Conservation (phyloP, 176 grass and related monocot genomes). For the Microstegium vimineum region DNA sequence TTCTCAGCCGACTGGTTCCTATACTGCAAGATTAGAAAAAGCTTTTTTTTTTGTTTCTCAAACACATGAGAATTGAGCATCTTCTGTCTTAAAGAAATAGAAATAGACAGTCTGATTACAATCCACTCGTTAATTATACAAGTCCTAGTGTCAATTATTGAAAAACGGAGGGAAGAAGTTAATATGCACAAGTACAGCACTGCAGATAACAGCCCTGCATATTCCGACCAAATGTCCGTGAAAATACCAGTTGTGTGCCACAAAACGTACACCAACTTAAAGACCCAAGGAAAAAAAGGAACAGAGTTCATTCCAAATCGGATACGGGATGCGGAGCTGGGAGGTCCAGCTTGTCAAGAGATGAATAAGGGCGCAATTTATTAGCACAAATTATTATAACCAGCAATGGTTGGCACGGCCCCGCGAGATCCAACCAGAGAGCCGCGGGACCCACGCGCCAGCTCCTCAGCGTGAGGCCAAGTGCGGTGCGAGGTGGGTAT, state of each 20-base stretch:
- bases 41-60: background rate
- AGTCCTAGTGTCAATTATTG: too few relatives aligned
- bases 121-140: background rate
- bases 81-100: background rate
- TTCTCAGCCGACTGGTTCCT: background rate
- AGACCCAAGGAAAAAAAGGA: background rate
- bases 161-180: background rate
- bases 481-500: background rate
- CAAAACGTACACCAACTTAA: background rate
- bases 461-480: background rate
- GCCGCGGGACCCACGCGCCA: background rate
- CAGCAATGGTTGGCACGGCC: background rate
- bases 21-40: background rate
- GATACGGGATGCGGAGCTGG: background rate
- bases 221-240: background rate
- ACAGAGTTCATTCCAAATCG: background rate
- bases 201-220: background rate
- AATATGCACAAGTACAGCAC: background rate
- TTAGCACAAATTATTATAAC: background rate
- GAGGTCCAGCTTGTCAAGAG: background rate
- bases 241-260: background rate
- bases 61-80: background rate
- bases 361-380: background rate
- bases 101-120: background rate
- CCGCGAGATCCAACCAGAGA: slow-evolving; percentile 23